These are phyloP conservation scores for Parathielavia hyrcaniae DNA, from an alignment of 495 filamentous ascomycete species.

Conservation along the genomic window DNA sequence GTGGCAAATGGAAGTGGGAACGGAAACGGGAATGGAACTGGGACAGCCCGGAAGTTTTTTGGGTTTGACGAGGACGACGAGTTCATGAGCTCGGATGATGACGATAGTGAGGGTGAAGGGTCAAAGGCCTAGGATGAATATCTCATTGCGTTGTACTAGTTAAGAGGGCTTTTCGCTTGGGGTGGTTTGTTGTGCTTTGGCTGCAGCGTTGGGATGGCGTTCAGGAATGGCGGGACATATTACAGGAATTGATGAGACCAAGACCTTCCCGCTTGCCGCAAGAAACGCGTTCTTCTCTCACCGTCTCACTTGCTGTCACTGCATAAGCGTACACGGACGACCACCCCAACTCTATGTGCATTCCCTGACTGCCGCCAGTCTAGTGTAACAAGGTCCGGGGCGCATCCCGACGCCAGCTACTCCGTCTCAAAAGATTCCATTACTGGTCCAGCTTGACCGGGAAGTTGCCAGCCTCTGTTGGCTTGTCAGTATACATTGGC, in stretches of 20 bases:
- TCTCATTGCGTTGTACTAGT: neutral
- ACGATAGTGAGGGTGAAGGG: conserved; percentile 46
- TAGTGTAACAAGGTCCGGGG: conserved; percentile 24
- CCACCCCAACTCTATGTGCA: conserved; percentile 30
- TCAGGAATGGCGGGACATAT: neutral
- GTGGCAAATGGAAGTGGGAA: conserved; percentile 7
- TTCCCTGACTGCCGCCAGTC: conserved; percentile 20
- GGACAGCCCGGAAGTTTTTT: conserved; percentile 50
- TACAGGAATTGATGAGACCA: conserved; percentile 10
- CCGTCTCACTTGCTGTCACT: neutral
- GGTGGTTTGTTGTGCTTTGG: neutral
- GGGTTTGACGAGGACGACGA: conserved; percentile 92
- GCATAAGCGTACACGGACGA: conserved; percentile 4
- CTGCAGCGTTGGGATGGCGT: conserved; percentile 4
- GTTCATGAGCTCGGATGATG: conserved; percentile 73
- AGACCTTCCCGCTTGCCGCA: neutral
- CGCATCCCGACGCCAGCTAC: conserved; percentile 7
- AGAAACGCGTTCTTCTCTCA: neutral
- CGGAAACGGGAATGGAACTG: conserved; percentile 42
- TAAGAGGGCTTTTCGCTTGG: neutral
- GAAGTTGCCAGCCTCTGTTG: conserved; percentile 83
- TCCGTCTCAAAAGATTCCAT: conserved; percentile 10
- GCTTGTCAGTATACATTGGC: conserved; percentile 19
- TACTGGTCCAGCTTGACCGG: conserved; percentile 59
- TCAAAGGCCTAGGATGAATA: conserved; percentile 6